Evolutionary conservation across 1,284 basidiomycete species (phyloP), one percentile per base, ranked within the genome.

Genomic region (Crucibulum cyathiforme): DNA sequence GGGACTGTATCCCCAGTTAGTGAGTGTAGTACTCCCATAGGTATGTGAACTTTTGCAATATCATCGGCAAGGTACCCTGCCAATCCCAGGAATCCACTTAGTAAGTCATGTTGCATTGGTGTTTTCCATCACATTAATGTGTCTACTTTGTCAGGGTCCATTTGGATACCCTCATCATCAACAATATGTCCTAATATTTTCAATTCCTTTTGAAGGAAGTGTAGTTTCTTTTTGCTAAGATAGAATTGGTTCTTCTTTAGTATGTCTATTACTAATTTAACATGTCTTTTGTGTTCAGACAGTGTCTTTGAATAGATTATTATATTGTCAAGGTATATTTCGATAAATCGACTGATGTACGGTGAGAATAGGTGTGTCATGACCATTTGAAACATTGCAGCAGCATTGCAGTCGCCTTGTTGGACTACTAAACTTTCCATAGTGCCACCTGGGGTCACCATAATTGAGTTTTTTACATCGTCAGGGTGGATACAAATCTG

Each of bases 91-190:
- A 78, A 79, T 0, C 73, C 68, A 0, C 59, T 38, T 0, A 77
- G 60, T 0, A 73, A 36, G 36, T 71, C 68, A 0, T 61, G 19
- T 19, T 73, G 74, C 0, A 63, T 74, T 0, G 72, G 74, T 0
- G 54, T 59, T 31, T 76, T 75, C 78, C 79, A 81, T 1, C 69
- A 65, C 0, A 64, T 5, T 0, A 82, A 60, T 0, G 60, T 5
- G 13, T 75, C 67, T 0, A 82, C 74, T 34, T 81, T 81, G 19
- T 72, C 63, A 0, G 72, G 68, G 34, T 80, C 78, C 70, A 79
- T 78, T 0, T 61, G 53, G n/a, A 82, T 80, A 0, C 79, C 79
- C 0, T 73, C 49, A 6, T 73, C 54, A 10, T 72, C 68, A 0
- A 82, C 64, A 0, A 80, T 58, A 0, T 67, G 68, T 0, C 80